Conservation (phyloP, 2,329 filamentous ascomycete genomes). For the Colletotrichum magnum region DNA sequence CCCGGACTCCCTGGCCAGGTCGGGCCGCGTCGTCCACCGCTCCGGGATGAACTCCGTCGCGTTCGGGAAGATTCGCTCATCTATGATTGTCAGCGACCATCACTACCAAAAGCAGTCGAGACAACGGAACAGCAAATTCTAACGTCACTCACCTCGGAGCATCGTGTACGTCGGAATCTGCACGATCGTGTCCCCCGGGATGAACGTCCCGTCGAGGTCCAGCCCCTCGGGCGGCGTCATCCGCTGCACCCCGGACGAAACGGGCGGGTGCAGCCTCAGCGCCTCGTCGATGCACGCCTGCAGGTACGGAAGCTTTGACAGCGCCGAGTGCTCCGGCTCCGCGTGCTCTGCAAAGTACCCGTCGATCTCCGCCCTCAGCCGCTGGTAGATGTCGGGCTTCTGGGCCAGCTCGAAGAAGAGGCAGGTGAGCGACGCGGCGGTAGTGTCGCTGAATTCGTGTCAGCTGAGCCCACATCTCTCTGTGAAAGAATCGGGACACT, state of each 20-base stretch:
- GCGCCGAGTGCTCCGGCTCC: conserved; percentile 38
- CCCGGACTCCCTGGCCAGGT: conserved; percentile 43
- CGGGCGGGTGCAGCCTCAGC: conserved; percentile 54
- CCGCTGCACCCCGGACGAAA: conserved; percentile 52
- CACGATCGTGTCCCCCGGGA: conserved; percentile 55
- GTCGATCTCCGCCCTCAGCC: conserved; percentile 41
- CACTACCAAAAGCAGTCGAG: neutral
- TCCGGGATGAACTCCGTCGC: conserved; percentile 46
- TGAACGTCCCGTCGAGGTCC: conserved; percentile 48
- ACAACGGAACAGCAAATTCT: neutral
- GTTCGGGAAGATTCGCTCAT: conserved; percentile 41
- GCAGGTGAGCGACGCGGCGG: conserved; percentile 38
- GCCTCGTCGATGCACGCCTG: conserved; percentile 57
- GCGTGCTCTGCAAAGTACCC: conserved; percentile 36
- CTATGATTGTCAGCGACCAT: conserved; percentile 16
- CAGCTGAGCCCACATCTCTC: too few species aligned
- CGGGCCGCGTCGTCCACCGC: conserved; percentile 42
- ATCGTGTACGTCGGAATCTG: conserved; percentile 48
- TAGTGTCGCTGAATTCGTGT: conserved; percentile 32
- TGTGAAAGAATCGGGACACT: neutral
- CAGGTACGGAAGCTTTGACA: conserved; percentile 48
- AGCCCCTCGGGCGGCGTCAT: conserved; percentile 55
- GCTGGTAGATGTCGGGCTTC: conserved; percentile 11
- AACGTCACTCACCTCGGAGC: conserved; percentile 38
- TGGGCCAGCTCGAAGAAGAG: conserved; percentile 41